Conservation (phyloP, 2,329 filamentous ascomycete genomes). For the Penicillium sp. region DNA sequence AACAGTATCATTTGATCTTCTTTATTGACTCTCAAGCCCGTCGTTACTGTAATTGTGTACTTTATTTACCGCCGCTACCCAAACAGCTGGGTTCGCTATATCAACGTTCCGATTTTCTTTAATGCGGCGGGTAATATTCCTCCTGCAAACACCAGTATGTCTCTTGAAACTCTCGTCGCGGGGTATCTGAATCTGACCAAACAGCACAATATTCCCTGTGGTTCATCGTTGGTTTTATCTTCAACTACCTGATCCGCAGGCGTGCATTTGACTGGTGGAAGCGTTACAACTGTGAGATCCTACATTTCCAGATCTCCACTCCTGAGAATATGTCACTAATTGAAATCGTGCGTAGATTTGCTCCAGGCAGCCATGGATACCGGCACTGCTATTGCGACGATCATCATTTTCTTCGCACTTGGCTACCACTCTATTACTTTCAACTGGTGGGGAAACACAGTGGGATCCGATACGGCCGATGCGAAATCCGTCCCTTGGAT, state of each 20-base stretch:
- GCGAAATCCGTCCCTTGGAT: conserved; percentile 34
- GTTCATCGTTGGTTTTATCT: conserved; percentile 34
- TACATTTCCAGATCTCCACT: conserved; percentile 6
- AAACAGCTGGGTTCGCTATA: conserved; percentile 31
- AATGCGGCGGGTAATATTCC: conserved; percentile 35
- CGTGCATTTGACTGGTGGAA: conserved; percentile 35
- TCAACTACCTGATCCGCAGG: conserved; percentile 32
- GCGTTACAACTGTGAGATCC: conserved; percentile 30
- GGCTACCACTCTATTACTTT: conserved; percentile 31
- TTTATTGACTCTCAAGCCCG: conserved; percentile 16
- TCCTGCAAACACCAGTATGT: conserved; percentile 31
- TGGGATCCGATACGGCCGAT: conserved; percentile 36
- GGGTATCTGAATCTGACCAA: not conserved
- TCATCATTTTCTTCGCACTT: conserved; percentile 35
- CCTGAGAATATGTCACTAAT: not conserved
- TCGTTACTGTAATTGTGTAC: conserved; percentile 31
- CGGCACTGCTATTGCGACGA: conserved; percentile 31
- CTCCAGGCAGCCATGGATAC: conserved; percentile 35
- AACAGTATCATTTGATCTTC: not conserved
- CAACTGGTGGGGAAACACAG: conserved; percentile 38
- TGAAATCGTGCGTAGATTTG: not conserved
- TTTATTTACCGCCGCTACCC: conserved; percentile 29
- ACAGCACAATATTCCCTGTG: conserved; percentile 30
- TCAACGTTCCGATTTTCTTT: conserved; percentile 37
- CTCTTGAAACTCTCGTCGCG: conserved; percentile 12